Conservation (phyloP, 495 filamentous ascomycete species). For the Tirmania nivea region DNA sequence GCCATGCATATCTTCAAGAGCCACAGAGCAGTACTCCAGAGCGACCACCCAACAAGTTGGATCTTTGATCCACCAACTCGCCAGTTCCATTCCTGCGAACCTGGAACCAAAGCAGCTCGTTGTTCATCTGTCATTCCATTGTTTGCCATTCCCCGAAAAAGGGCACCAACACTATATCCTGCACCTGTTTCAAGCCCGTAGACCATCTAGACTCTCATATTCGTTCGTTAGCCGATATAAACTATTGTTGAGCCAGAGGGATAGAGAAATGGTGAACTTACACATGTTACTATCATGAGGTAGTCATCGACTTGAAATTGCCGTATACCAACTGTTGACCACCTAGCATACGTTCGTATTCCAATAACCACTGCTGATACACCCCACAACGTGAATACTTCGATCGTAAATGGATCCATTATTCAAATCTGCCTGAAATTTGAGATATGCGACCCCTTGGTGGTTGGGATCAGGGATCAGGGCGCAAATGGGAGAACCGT, state of each 20-base stretch:
- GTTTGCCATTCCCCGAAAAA: constrained; percentile 24
- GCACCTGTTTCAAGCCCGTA: constrained; percentile 23
- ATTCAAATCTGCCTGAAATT: not conserved
- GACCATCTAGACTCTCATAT: constrained; percentile 12
- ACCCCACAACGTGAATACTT: not conserved
- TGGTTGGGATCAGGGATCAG: too few species aligned
- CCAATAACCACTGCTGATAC: not conserved
- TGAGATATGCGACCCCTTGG: too few species aligned
- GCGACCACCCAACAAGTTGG: constrained; percentile 32
- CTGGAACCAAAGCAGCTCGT: constrained; percentile 23
- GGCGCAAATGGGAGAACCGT: too few species aligned
- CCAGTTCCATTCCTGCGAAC: constrained; percentile 23
- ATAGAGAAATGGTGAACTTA: constrained; percentile 14
- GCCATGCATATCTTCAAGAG: constrained; percentile 35
- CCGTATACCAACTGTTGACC: not conserved
- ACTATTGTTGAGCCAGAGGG: too few species aligned
- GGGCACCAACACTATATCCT: constrained; percentile 17
- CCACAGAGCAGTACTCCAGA: constrained; percentile 37
- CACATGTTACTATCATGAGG: constrained; percentile 35
- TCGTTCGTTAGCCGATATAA: too few species aligned
- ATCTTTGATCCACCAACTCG: constrained; percentile 36
- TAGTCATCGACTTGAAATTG: constrained; percentile 28
- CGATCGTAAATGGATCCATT: not conserved
- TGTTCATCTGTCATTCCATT: constrained; percentile 32
- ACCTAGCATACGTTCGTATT: not conserved